These are phyloP conservation scores for Ganoderma meredithae DNA, from an alignment of 1,284 basidiomycete species.

Conservation along the genomic window DNA sequence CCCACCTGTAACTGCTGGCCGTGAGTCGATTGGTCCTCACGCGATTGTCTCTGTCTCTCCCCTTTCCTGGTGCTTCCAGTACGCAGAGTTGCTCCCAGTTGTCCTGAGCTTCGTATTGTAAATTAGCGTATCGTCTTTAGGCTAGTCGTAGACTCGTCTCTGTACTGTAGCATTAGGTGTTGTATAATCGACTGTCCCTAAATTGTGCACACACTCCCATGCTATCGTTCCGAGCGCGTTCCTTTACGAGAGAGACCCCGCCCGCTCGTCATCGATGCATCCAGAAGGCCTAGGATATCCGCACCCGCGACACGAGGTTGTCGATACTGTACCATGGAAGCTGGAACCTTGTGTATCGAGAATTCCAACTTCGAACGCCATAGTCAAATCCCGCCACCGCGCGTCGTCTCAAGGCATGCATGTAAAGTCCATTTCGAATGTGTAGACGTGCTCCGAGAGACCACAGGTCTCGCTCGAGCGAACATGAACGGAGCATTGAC, in stretches of 20 bases:
- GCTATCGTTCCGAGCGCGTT: not conserved
- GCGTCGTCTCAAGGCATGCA: not conserved
- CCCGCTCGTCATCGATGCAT: not conserved
- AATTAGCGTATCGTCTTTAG: not conserved
- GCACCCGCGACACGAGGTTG: not conserved
- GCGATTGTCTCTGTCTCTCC: not conserved
- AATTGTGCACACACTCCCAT: not conserved
- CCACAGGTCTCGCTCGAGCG: not conserved
- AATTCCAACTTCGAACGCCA: not conserved
- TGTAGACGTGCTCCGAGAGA: not conserved
- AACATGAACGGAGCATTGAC: not conserved
- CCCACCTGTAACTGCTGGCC: slow-evolving; percentile 31
- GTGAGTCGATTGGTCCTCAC: not conserved
- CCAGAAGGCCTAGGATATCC: not conserved
- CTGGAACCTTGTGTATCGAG: no score
- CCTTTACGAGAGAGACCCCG: not conserved
- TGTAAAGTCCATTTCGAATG: not conserved
- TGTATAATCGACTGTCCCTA: not conserved
- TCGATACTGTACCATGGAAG: no score
- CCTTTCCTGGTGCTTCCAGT: not conserved
- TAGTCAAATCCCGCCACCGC: not conserved
- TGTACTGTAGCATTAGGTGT: slow-evolving; percentile 5
- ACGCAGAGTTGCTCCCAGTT: slow-evolving; percentile 11
- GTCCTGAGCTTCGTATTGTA: slow-evolving; percentile 16
- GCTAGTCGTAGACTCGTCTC: not conserved